These are phyloP conservation scores for Populus trichocarpa DNA, from an alignment of 441 rosid genomes.

Conservation along the genomic window DNA sequence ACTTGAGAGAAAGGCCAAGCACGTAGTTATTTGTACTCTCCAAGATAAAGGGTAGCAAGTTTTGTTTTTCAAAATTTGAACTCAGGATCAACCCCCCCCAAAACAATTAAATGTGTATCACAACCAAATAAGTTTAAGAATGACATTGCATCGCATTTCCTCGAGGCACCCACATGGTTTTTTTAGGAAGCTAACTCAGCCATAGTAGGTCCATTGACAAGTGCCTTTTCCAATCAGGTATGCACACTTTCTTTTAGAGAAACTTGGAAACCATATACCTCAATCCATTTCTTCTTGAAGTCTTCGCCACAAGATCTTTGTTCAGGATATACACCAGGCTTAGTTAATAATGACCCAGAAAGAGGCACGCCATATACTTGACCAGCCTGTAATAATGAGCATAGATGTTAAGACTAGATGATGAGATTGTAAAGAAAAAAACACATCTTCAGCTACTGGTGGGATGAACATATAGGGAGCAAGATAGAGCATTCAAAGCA, in stretches of 20 bases:
- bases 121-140: too few species aligned
- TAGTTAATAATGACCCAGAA: constrained; percentile 69
- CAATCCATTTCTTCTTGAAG: constrained; percentile 91
- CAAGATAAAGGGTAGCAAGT: neutral
- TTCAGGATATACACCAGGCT: constrained; percentile 83
- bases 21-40: neutral
- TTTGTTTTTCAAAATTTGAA: neutral
- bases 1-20: neutral
- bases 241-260: neutral
- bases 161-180: neutral
- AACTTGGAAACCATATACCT: constrained; percentile 47
- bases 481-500: neutral
- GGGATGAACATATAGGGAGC: neutral
- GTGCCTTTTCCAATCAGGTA: neutral
- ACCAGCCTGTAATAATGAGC: constrained; percentile 70
- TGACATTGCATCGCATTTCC: neutral
- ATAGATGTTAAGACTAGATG: constrained; percentile 15
- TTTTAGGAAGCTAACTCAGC: neutral
- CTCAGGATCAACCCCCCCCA: neutral
- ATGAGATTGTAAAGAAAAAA: neutral
- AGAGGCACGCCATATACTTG: constrained; percentile 96
- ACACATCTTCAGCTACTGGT: neutral
- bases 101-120: too few species aligned
- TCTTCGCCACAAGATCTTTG: constrained; percentile 84
- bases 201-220: neutral